Base-by-base conservation (phyloP, 2,329 filamentous ascomycete species). In the Xylariaceae sp. region DNA sequence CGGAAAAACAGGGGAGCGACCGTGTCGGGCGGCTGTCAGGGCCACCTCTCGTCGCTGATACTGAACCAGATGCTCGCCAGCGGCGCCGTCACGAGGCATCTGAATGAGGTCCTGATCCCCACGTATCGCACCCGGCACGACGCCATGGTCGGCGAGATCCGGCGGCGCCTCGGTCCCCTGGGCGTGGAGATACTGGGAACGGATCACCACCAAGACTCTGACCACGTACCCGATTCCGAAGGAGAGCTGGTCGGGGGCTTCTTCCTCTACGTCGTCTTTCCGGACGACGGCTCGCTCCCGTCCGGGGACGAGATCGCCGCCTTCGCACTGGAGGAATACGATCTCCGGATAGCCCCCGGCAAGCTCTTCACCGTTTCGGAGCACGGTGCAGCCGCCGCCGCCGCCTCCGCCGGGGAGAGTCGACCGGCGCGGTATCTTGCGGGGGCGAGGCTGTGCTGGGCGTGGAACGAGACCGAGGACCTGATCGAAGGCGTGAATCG, bases 261-360 rank as follows among this genome's bases (percentile, higher is more conserved):
- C 51, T 83, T 83, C 53, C 62, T 80, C 32, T 83, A 77, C 73
- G 56, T 82, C 7, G 58, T 59, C 4, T 54, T 83, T 11, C 78
- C 78, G 16, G 17, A 29, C 3, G 40, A 44, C 17, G n/a, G n/a
- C n/a, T n/a, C n/a, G n/a, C 3, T 41, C 42, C 17, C 57, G 52
- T 2, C 46, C 56, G 26, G 70, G 65, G 29, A 59, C 55, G 18
- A 59, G 59, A 4, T 58, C 78, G 26, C 67, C 63, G 19, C 52
- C 58, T 31, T 31, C 29, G 28, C 72, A n/a, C 58, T 67, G 42
- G 58, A 63, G n/a, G 67, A 75, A 19, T 65, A 75, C 43, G 67
- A 69, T 30, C 49, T 82, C 27, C 63, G 65, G 9, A 59, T 81
- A 29, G 72, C 72, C 23, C 58, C 64, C 24, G 77, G 77, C 3